phyloP scores from a whole-genome alignment of 2,329 filamentous ascomycete species.

The Fusarium caatingaense region DNA sequence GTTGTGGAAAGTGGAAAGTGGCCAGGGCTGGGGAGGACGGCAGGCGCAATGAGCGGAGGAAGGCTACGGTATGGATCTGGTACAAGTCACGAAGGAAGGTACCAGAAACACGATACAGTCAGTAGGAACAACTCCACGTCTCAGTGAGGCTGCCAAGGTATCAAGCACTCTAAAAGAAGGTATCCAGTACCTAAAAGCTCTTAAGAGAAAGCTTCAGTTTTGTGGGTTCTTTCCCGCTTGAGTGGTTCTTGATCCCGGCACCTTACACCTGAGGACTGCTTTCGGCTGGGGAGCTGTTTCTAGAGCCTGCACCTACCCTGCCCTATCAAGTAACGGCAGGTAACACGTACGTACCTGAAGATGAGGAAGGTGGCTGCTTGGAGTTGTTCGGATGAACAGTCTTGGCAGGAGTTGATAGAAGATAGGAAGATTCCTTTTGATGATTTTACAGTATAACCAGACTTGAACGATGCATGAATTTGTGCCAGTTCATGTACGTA shows the following conservation, averaged over 20 bases:
- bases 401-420: conserved; percentile 12
- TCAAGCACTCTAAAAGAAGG: conserved; percentile 1
- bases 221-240: conserved; percentile 33
- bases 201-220: conserved; percentile 27
- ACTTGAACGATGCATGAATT: conserved; percentile 35
- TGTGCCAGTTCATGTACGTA: conserved; percentile 46
- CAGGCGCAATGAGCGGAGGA: conserved; percentile 36
- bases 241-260: conserved; percentile 30
- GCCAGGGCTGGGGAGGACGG: conserved; percentile 43
- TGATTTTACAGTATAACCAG: conserved; percentile 1
- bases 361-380: conserved; percentile 22
- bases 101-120: conserved; percentile 18
- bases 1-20: conserved; percentile 43
- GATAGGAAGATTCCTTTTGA: not conserved
- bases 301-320: conserved; percentile 4
- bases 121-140: conserved; percentile 9
- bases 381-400: conserved; percentile 3
- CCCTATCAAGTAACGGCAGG: conserved; percentile 3
- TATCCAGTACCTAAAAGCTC: conserved; percentile 32
- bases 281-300: conserved; percentile 25
- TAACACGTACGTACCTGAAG: conserved; percentile 24
- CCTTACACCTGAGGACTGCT: conserved; percentile 21
- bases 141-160: conserved; percentile 13
- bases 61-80: conserved; percentile 11
- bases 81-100: conserved; percentile 38